phyloP scores from a whole-genome alignment of 345 rosid species.

The Odontarrhena argentea region DNA sequence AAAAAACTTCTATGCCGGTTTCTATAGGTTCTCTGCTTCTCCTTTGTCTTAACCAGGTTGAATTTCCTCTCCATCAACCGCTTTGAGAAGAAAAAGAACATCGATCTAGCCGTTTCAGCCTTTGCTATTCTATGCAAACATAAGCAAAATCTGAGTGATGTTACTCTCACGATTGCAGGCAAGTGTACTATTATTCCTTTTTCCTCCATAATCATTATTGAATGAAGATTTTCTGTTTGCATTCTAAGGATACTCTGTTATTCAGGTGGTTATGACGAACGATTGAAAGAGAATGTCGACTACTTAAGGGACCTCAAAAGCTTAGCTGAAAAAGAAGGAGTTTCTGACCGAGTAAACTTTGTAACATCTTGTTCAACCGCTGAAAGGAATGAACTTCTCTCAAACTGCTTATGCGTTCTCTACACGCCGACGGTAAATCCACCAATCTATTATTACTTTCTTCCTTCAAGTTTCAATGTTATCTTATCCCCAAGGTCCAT shows the following conservation, averaged over 20 bases:
- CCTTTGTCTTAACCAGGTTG: slow-evolving; percentile 55
- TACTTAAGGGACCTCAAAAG: slow-evolving; percentile 76
- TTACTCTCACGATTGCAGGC: slow-evolving; percentile 76
- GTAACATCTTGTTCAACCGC: slow-evolving; percentile 83
- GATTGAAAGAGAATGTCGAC: slow-evolving; percentile 81
- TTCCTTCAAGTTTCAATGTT: slow-evolving; percentile 2
- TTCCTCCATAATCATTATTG: background rate
- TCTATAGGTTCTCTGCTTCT: slow-evolving; percentile 14
- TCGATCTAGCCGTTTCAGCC: slow-evolving; percentile 82
- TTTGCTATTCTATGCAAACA: slow-evolving; percentile 65
- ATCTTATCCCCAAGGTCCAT: slow-evolving; percentile 15
- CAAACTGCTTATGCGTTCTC: slow-evolving; percentile 73
- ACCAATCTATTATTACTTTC: slow-evolving; percentile 2
- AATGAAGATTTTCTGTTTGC: slow-evolving; percentile 14
- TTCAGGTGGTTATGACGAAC: slow-evolving; percentile 81
- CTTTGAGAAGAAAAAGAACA: slow-evolving; percentile 90
- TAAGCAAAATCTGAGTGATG: slow-evolving; percentile 48
- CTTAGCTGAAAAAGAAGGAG: slow-evolving; percentile 66
- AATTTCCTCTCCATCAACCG: slow-evolving; percentile 87
- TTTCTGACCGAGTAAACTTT: slow-evolving; percentile 57
- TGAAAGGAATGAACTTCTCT: slow-evolving; percentile 79
- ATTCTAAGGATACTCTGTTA: slow-evolving; percentile 20
- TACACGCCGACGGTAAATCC: slow-evolving; percentile 75
- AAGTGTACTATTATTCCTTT: slow-evolving; percentile 38
- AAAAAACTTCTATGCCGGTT: background rate